phyloP scores from a whole-genome alignment of 441 rosid genomes.

The Mallotus japonicus region DNA sequence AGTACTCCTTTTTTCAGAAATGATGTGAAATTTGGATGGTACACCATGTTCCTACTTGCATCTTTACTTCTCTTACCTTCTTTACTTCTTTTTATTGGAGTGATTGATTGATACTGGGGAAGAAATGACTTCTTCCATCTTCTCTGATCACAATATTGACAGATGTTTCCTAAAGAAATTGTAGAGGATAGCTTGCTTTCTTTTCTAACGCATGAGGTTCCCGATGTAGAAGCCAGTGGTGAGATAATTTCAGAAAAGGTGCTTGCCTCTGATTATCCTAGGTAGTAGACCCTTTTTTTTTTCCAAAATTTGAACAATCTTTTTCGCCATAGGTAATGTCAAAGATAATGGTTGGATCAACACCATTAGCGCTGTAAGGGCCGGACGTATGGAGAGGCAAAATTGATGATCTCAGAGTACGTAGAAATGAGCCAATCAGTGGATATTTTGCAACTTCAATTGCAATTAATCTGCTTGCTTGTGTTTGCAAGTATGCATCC shows the following conservation, averaged over 20 bases:
- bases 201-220: conserved; percentile 64
- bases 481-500: conserved; percentile 2
- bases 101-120: not conserved
- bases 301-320: conserved; percentile 23
- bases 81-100: conserved; percentile 8
- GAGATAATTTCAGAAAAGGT: conserved; percentile 59
- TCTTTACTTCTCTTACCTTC: conserved; percentile 10
- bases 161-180: conserved; percentile 97
- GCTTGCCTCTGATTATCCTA: conserved; percentile 19
- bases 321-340: conserved; percentile 49
- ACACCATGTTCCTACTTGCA: not conserved
- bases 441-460: conserved; percentile 25
- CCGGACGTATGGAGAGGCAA: conserved; percentile 79
- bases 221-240: conserved; percentile 48
- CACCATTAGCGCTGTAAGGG: conserved; percentile 80
- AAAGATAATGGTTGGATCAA: no score
- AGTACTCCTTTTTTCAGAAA: not conserved
- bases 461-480: not conserved
- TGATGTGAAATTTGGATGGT: conserved; percentile 18
- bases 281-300: conserved; percentile 12
- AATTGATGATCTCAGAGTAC: conserved; percentile 64
- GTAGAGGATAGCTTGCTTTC: no score
- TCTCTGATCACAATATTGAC: conserved; percentile 28
- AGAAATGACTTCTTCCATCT: conserved; percentile 12
- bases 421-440: conserved; percentile 80